Evolutionary conservation across 2,329 filamentous ascomycete species (phyloP).

Genomic region (Hawksworthiomyces lignivorus): DNA sequence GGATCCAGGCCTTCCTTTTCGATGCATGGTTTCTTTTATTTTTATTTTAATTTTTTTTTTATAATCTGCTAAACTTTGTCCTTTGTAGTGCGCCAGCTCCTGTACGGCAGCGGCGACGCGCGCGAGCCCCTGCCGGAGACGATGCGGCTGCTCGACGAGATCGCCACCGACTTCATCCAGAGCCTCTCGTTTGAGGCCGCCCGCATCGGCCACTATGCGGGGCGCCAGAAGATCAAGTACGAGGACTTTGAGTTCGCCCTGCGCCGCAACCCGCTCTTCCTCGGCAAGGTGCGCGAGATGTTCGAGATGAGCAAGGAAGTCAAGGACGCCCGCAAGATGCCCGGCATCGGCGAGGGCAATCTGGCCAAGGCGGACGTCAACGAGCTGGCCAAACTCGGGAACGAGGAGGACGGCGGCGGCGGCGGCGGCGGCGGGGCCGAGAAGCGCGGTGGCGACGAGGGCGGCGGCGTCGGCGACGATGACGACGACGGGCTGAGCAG

Average conservation of each 20-base stretch:
- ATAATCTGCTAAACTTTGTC: no score
- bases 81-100: constrained; percentile 60
- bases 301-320: constrained; percentile 82
- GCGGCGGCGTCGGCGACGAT: constrained; percentile 18
- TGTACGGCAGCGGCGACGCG: constrained; percentile 75
- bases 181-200: constrained; percentile 88
- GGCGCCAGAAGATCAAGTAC: constrained; percentile 94
- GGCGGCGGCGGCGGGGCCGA: constrained; percentile 6
- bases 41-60: neutral
- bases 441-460: constrained; percentile 18
- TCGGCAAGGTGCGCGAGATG: constrained; percentile 84
- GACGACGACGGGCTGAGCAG: constrained; percentile 17
- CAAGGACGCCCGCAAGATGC: constrained; percentile 71
- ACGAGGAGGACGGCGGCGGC: constrained; percentile 8
- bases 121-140: constrained; percentile 73
- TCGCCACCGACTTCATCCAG: constrained; percentile 93
- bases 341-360: constrained; percentile 56
- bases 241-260: constrained; percentile 96
- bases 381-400: constrained; percentile 17
- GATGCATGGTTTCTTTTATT: constrained; percentile 1
- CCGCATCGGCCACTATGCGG: constrained; percentile 73
- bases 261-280: constrained; percentile 72
- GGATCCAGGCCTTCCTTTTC: no score
- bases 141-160: constrained; percentile 82
- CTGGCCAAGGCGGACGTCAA: constrained; percentile 20